Conservation (phyloP, 805 yeast species). For the Myxozyma vanderwaltii region DNA sequence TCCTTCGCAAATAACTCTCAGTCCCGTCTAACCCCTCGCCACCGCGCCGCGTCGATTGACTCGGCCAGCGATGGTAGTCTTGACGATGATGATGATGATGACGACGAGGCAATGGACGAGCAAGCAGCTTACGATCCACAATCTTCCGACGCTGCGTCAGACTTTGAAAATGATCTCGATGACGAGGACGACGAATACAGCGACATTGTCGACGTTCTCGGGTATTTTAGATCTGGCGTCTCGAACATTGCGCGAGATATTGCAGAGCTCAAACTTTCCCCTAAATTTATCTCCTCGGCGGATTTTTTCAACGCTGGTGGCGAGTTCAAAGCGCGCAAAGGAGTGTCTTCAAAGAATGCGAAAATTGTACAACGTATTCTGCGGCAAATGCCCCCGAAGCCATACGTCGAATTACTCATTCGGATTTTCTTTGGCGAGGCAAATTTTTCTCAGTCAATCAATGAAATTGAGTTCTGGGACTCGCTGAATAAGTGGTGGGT, state of each 20-base stretch:
- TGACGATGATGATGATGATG: constrained; percentile 12
- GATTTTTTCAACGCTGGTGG: constrained; percentile 16
- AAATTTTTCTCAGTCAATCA: constrained; percentile 25
- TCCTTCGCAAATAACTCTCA: not conserved
- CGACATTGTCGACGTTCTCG: constrained; percentile 24
- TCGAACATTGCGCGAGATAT: constrained; percentile 31
- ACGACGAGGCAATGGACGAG: not conserved
- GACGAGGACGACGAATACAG: constrained; percentile 27
- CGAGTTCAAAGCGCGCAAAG: constrained; percentile 4
- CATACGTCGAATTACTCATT: constrained; percentile 29
- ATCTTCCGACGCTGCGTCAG: constrained; percentile 10
- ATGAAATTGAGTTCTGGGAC: constrained; percentile 23
- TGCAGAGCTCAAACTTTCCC: constrained; percentile 30
- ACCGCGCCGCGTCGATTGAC: not conserved
- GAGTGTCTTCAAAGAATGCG: constrained; percentile 16
- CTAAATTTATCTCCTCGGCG: constrained; percentile 22
- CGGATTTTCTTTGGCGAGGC: constrained; percentile 28
- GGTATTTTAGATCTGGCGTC: constrained; percentile 29
- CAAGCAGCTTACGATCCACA: not conserved
- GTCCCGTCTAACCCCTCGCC: not conserved
- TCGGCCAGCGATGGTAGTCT: not conserved
- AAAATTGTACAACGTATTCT: constrained; percentile 22
- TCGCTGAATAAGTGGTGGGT: constrained; percentile 25
- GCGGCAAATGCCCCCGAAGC: constrained; percentile 32
- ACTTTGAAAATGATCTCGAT: constrained; percentile 17